Evolutionary conservation across 306 rosid species (phyloP).

Genomic region (Urtica urens): DNA sequence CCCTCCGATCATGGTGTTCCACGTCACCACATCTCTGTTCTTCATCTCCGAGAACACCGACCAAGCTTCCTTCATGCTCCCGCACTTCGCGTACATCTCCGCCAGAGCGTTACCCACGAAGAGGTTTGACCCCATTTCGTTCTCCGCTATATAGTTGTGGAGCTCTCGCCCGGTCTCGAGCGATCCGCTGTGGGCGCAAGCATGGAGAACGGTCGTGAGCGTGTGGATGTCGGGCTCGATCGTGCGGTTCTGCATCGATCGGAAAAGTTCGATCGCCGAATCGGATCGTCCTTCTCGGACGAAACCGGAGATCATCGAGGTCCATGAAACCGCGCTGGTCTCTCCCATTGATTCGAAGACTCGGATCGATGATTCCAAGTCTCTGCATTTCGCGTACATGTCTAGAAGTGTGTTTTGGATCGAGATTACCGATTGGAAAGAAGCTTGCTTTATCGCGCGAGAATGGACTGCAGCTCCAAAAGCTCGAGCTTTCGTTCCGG

Average conservation of each 20-base stretch:
- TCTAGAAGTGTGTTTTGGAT: constrained; percentile 53
- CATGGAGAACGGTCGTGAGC: constrained; percentile 3
- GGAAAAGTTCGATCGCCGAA: not conserved
- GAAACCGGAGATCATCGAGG: constrained; percentile 4
- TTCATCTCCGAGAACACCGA: constrained; percentile 2
- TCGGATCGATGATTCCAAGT: constrained; percentile 30
- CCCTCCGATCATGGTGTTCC: constrained; percentile 10
- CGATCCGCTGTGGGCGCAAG: constrained; percentile 8
- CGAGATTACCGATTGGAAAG: constrained; percentile 27
- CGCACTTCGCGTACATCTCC: constrained; percentile 11
- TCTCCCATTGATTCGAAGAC: constrained; percentile 45
- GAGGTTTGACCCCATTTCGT: constrained; percentile 3
- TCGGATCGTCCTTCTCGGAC: constrained; percentile 1
- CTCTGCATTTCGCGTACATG: constrained; percentile 69
- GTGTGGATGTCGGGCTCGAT: constrained; percentile 4
- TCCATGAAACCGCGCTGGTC: constrained; percentile 70
- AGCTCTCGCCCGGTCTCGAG: not conserved
- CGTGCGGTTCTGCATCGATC: not conserved
- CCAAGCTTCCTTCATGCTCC: constrained; percentile 6
- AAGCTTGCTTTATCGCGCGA: constrained; percentile 35
- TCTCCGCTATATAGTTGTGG: constrained; percentile 4
- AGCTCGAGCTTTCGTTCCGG: constrained; percentile 30
- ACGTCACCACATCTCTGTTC: not conserved
- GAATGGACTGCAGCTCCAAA: constrained; percentile 54
- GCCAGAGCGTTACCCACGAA: constrained; percentile 4